Base-by-base conservation (phyloP, 2,329 filamentous ascomycete species). In the Harringtonia lauricola region DNA sequence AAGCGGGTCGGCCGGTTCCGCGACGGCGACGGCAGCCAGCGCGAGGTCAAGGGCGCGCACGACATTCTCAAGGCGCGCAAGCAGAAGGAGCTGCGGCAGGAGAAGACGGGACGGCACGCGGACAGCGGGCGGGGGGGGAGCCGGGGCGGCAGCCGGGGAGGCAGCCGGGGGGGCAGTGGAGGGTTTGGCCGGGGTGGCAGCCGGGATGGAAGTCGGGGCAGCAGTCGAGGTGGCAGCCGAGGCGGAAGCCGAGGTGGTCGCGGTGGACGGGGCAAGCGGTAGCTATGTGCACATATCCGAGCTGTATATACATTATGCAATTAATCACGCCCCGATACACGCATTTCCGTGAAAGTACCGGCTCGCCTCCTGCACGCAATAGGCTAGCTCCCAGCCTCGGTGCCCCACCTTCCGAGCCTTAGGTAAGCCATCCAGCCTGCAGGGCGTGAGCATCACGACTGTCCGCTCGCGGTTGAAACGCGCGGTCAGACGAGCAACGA, bases 1-100 rank as follows among this genome's bases (percentile, higher is more conserved):
- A 88, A 88, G 67, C 72, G 84, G 18, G 64, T 87, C 26, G 86
- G 84, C 41, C 74, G 77, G 49, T 90, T 82, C 67, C 77, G 70
- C 59, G 83, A 87, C 52, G 80, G 81, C 28, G 74, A 70, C 53
- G 83, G 83, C 44, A 89, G 81, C 69, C 83, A 65, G 60, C 66
- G 70, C 58, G 90, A 95, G 69, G 66, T 96, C 57, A 87, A 83
- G 70, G 83, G 76, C 45, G 78, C 79, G 45, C 81, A 90, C 36
- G 88, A 95, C 59, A 87, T 96, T 52, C 76, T 84, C 56, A 94
- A 88, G 71, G 78, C 81, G 48, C 76, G 92, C 57, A 80, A 81
- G 60, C 58, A 87, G 56, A 74, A 84, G 69, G 83, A 94, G 68
- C 76, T 74, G 65, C 78, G 76, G 59, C 79, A 70, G 60, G 83